Evolutionary conservation across 1,139 yeast genomes (phyloP).

Genomic region (Ogataea hybrid): DNA sequence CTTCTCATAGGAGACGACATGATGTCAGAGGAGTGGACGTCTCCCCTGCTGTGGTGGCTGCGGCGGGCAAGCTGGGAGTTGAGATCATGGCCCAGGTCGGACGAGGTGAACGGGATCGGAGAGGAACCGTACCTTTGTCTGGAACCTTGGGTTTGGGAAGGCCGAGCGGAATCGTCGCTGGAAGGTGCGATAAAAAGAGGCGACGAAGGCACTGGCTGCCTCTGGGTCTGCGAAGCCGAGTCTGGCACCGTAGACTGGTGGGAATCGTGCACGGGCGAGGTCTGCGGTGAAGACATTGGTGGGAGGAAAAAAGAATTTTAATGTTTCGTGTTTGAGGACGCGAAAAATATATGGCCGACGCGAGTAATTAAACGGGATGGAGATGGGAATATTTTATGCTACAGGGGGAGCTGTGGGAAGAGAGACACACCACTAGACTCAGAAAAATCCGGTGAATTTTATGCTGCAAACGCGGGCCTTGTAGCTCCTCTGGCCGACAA

Average conservation of each 20-base stretch:
- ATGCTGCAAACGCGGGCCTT: neutral
- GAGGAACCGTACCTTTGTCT: slow-evolving; percentile 35
- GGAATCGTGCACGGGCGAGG: slow-evolving; percentile 31
- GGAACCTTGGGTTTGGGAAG: slow-evolving; percentile 32
- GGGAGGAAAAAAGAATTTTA: slow-evolving; percentile 5
- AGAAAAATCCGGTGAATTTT: neutral
- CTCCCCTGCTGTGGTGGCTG: slow-evolving; percentile 43
- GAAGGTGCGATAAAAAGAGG: slow-evolving; percentile 59
- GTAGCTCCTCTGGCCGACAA: neutral
- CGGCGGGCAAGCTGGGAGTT: slow-evolving; percentile 20
- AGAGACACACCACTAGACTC: neutral
- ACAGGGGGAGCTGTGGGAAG: neutral
- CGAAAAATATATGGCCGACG: slow-evolving; percentile 4
- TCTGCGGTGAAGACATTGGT: slow-evolving; percentile 29
- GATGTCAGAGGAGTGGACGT: slow-evolving; percentile 55
- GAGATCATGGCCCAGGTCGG: slow-evolving; percentile 19
- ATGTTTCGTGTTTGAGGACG: slow-evolving; percentile 6
- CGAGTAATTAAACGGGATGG: slow-evolving; percentile 1
- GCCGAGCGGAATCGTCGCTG: slow-evolving; percentile 23
- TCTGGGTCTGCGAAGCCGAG: slow-evolving; percentile 25
- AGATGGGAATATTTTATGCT: neutral
- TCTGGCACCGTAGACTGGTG: slow-evolving; percentile 27
- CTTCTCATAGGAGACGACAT: slow-evolving; percentile 49
- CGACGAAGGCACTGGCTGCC: slow-evolving; percentile 56
- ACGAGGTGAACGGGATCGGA: slow-evolving; percentile 46